A percentile compares a stretch with the other conserved stretches of the same genome.
Evolutionary conservation across 2,329 filamentous ascomycete genomes (phyloP).

Genomic region (Talaromyces pinophilus): DNA sequence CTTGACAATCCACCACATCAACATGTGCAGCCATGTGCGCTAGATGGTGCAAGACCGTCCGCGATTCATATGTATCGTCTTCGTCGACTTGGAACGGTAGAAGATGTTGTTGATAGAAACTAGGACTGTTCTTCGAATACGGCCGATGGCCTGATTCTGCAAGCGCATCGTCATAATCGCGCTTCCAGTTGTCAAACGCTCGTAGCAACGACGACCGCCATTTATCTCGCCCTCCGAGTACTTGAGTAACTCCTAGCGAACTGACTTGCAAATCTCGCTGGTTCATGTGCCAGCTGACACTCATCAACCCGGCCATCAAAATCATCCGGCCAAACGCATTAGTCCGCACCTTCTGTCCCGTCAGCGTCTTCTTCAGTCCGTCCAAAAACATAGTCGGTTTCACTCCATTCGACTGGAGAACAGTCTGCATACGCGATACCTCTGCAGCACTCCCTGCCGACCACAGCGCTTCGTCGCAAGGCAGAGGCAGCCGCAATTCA

Average conservation of each 20-base stretch:
- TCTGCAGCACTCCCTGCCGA: constrained; percentile 84
- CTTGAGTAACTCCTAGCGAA: constrained; percentile 75
- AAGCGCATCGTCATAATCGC: constrained; percentile 82
- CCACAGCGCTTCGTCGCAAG: constrained; percentile 92
- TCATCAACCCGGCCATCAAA: constrained; percentile 89
- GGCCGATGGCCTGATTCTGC: constrained; percentile 48
- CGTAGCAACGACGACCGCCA: constrained; percentile 83
- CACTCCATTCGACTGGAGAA: constrained; percentile 75
- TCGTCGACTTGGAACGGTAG: constrained; percentile 50
- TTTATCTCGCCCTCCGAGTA: constrained; percentile 83
- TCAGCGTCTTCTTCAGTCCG: constrained; percentile 84
- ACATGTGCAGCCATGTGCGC: constrained; percentile 98
- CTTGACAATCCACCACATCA: constrained; percentile 95
- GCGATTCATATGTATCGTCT: constrained; percentile 79
- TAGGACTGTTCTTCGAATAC: constrained; percentile 28
- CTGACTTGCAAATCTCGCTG: constrained; percentile 91
- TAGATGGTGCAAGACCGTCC: constrained; percentile 86
- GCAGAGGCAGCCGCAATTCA: constrained; percentile 86
- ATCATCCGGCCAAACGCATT: constrained; percentile 93
- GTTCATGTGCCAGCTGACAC: constrained; percentile 97
- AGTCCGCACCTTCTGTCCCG: constrained; percentile 80
- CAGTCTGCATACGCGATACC: constrained; percentile 79
- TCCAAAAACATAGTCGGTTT: constrained; percentile 87
- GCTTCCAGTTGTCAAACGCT: constrained; percentile 92
- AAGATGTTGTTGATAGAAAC: constrained; percentile 18